A percentile compares a stretch with the other conserved stretches of the same genome.
These are phyloP conservation scores for Rauvolfia tetraphylla DNA, from an alignment of 257 asterid species.

Conservation along the genomic window DNA sequence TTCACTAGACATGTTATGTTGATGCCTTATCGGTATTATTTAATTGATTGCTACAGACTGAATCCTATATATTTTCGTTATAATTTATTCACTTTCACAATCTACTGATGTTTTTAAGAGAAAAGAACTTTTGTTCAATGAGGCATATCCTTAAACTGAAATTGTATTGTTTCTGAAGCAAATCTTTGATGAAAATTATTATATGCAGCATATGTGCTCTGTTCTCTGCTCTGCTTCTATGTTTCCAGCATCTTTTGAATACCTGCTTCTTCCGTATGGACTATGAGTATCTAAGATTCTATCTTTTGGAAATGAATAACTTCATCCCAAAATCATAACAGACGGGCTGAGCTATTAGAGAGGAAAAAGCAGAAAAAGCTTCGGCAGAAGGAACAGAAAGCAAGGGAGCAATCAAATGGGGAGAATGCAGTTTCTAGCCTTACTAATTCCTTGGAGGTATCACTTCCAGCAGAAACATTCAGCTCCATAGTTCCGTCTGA, in stretches of 20 bases:
- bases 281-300: not conserved
- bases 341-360: slow-evolving; percentile 70
- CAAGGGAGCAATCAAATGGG: slow-evolving; percentile 44
- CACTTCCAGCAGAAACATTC: slow-evolving; percentile 45
- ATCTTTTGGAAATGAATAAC: not conserved
- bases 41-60: not conserved
- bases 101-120: not conserved
- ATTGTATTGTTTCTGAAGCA: not conserved
- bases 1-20: slow-evolving; percentile 5
- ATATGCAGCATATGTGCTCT: not conserved
- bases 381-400: slow-evolving; percentile 78
- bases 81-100: not conserved
- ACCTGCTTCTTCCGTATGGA: not conserved
- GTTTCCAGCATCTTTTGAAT: not conserved
- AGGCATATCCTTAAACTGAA: too few relatives aligned
- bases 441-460: slow-evolving; percentile 37
- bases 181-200: not conserved
- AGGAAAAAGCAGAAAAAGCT: slow-evolving; percentile 76
- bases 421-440: slow-evolving; percentile 28
- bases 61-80: not conserved
- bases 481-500: slow-evolving; percentile 39
- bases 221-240: not conserved
- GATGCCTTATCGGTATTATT: not conserved
- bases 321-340: slow-evolving; percentile 14
- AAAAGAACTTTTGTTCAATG: not conserved